These are phyloP conservation scores for Candida taoyuanica DNA, from an alignment of 805 yeast species.

Conservation along the genomic window DNA sequence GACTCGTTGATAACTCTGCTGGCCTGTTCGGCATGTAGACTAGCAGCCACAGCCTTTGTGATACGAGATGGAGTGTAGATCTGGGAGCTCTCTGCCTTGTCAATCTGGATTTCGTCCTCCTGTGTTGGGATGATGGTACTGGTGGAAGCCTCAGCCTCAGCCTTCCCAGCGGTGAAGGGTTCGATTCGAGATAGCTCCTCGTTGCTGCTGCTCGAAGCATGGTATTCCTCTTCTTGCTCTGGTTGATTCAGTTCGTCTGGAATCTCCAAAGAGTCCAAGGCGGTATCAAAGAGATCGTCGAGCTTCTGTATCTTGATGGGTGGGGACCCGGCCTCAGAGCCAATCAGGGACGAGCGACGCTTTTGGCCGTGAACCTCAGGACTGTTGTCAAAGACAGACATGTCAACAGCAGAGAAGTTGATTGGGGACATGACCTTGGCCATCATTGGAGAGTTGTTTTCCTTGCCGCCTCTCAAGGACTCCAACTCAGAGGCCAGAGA, in stretches of 20 bases:
- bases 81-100: slow-evolving; percentile 2
- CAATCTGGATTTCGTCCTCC: slow-evolving; percentile 10
- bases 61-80: slow-evolving; percentile 26
- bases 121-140: slow-evolving; percentile 13
- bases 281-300: slow-evolving; percentile 1
- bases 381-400: slow-evolving; percentile 2
- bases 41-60: slow-evolving; percentile 29
- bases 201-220: slow-evolving; percentile 23
- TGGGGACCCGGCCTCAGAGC: slow-evolving; percentile 22
- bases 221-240: slow-evolving; percentile 22
- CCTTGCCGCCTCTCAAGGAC: slow-evolving; percentile 16
- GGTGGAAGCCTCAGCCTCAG: background rate
- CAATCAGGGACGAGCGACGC: slow-evolving; percentile 22
- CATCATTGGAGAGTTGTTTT: slow-evolving; percentile 14
- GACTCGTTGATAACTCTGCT: slow-evolving; percentile 21
- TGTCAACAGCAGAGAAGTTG: slow-evolving; percentile 1
- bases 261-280: background rate
- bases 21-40: slow-evolving; percentile 29
- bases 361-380: slow-evolving; percentile 8
- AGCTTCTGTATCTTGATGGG: slow-evolving; percentile 11
- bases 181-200: slow-evolving; percentile 28
- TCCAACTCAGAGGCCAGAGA: slow-evolving; percentile 13
- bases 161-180: slow-evolving; percentile 5
- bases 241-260: slow-evolving; percentile 2
- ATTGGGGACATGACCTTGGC: slow-evolving; percentile 11